Evolutionary conservation across 2,329 filamentous ascomycete genomes (phyloP).

Genomic region (Penicillium griseofulvum): DNA sequence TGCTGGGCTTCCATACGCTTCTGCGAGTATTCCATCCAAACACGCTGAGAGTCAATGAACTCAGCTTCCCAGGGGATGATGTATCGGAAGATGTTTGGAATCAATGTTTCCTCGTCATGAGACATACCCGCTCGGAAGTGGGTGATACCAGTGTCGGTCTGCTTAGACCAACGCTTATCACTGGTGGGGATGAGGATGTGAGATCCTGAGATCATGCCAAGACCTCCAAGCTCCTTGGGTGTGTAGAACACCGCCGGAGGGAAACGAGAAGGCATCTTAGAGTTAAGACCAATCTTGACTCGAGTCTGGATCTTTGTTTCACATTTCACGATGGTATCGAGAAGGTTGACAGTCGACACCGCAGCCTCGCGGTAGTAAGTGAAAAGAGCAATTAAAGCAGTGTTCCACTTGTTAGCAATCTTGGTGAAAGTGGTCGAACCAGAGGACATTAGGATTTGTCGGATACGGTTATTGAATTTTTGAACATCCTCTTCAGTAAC

Average conservation of each 20-base stretch:
- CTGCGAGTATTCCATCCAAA: conserved; percentile 99
- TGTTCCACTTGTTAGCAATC: conserved; percentile 99
- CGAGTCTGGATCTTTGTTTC: conserved; percentile 99
- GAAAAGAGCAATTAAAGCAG: conserved; percentile 91
- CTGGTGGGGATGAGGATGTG: conserved; percentile 97
- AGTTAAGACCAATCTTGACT: conserved; percentile 98
- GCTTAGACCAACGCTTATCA: conserved; percentile 97
- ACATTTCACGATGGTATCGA: conserved; percentile 98
- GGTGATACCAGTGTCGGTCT: conserved; percentile 94
- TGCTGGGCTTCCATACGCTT: conserved; percentile 96
- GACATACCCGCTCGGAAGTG: conserved; percentile 98
- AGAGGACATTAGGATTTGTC: conserved; percentile 98
- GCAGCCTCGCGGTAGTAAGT: conserved; percentile 98
- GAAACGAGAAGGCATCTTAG: conserved; percentile 99
- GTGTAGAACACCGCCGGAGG: conserved; percentile 98
- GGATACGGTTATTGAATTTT: conserved; percentile 98
- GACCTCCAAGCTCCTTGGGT: conserved; percentile 91
- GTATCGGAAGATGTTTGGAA: conserved; percentile 98
- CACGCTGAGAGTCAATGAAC: conserved; percentile 97
- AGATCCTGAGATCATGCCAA: conserved; percentile 98
- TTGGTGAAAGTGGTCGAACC: conserved; percentile 99
- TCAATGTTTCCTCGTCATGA: conserved; percentile 94
- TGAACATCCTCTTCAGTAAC: conserved; percentile 97
- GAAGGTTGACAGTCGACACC: conserved; percentile 86
- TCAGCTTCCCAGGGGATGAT: conserved; percentile 99